Conservation (phyloP, 2,329 filamentous ascomycete species). For the Apiospora marii region DNA sequence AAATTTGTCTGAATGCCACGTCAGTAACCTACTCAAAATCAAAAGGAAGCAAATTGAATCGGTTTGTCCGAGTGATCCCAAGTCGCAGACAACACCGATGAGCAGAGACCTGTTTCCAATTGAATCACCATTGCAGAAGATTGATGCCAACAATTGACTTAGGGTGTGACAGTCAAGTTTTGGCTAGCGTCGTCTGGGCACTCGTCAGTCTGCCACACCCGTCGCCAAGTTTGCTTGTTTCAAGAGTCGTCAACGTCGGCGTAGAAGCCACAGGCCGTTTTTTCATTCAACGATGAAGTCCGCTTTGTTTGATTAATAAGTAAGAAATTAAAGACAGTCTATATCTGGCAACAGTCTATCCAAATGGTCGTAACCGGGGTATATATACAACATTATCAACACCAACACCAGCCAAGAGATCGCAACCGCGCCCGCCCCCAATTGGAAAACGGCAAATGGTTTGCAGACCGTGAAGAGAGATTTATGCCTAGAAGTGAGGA, state of each 20-base stretch:
- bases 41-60: neutral
- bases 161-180: neutral
- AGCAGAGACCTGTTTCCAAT: neutral
- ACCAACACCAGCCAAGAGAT: neutral
- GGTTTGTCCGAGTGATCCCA: neutral
- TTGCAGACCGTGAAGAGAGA: neutral
- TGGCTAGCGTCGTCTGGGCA: neutral
- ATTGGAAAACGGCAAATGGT: neutral
- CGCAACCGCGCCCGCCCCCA: neutral
- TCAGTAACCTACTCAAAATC: neutral
- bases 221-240: constrained; percentile 12
- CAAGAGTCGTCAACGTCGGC: too few relatives aligned
- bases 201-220: neutral
- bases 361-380: constrained; percentile 21
- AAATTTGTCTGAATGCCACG: neutral
- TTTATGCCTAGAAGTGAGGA: constrained; percentile 58
- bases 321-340: constrained; percentile 7
- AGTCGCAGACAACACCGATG: neutral
- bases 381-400: constrained; percentile 7
- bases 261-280: too few relatives aligned
- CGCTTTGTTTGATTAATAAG: neutral
- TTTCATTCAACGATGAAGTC: too few relatives aligned
- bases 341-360: constrained; percentile 18
- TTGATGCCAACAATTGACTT: neutral
- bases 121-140: neutral